Base-by-base conservation (phyloP, 805 yeast species). In the Lipomyces yamanashiensis region DNA sequence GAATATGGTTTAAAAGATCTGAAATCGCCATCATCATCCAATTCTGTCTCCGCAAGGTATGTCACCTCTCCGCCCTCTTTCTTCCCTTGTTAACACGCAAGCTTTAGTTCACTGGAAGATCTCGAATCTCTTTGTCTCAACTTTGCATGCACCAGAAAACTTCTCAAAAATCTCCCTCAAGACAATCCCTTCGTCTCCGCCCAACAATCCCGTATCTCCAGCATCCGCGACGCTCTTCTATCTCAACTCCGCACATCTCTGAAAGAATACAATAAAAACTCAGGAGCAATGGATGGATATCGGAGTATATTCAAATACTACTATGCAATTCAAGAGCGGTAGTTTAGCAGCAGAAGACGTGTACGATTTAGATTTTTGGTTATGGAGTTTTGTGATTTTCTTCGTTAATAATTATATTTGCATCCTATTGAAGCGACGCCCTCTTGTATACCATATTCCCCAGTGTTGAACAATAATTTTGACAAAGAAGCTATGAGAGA, bases 111-210 rank as follows among this genome's bases (percentile, higher is more conserved):
- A 59, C 65, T 36, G 37, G 57, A 34, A 33, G 19, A 36, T 36
- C 51, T 59, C 28, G 52, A 53, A 44, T 21, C 36, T 7, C 58
- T 44, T 10, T 48, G 59, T 10, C 23, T 39, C 15, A 34, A 54
- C 4, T 66, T 45, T 37, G 44, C 40, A 17, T 47, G 49, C 19
- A 37, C 50, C 12, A 55, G 28, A 41, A 28, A 37, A 12, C 8
- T 54, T 1, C 47, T 40, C 5, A 39, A 13, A 33, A 47, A 53
- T 0, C 44, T 66, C 8, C 64, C 64, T 12, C 45, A 17, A 3
- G 44, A 52, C 23, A 68, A 66, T 28, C 68, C 69, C 12, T 62
- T 64, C 33, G 58, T 63, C 7, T 39, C 40, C 23, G 60, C 59
- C 9, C 66, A 61, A 40, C 51, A 58, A 7, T 15, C 60, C 7